Conservation (phyloP, 2,329 filamentous ascomycete species). For the Elsinoe ampelina region DNA sequence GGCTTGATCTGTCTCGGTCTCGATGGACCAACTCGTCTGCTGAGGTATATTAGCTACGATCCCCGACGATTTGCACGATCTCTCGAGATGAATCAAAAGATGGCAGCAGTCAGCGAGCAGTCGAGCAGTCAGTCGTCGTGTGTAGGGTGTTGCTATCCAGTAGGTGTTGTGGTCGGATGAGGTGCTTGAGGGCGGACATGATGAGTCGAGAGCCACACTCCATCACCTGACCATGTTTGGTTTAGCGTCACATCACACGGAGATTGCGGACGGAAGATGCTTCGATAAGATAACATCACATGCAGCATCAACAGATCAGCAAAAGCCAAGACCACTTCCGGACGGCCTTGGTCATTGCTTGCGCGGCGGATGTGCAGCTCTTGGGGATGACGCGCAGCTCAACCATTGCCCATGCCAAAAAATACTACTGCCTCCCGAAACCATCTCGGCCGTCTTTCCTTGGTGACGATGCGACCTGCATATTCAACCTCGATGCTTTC, state of each 20-base stretch:
- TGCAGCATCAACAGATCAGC: neutral
- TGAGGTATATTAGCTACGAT: conserved; percentile 10
- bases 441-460: neutral
- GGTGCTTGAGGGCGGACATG: conserved; percentile 2
- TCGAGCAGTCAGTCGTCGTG: conserved; percentile 3
- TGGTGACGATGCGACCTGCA: neutral
- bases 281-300: conserved; percentile 1
- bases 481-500: neutral
- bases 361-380: neutral
- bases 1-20: conserved; percentile 11
- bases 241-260: neutral
- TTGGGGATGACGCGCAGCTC: conserved; percentile 12
- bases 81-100: neutral
- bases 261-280: conserved; percentile 1
- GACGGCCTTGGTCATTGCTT: conserved; percentile 1
- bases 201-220: conserved; percentile 3
- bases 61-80: neutral
- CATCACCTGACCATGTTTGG: neutral
- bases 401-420: neutral
- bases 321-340: neutral
- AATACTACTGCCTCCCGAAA: neutral
- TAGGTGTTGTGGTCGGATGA: conserved; percentile 5
- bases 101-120: conserved; percentile 3
- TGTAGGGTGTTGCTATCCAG: neutral
- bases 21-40: conserved; percentile 9